A percentile compares a stretch with the other conserved stretches of the same genome.
phyloP scores from a whole-genome alignment of 441 rosid genomes.

The Gossypium laxum region DNA sequence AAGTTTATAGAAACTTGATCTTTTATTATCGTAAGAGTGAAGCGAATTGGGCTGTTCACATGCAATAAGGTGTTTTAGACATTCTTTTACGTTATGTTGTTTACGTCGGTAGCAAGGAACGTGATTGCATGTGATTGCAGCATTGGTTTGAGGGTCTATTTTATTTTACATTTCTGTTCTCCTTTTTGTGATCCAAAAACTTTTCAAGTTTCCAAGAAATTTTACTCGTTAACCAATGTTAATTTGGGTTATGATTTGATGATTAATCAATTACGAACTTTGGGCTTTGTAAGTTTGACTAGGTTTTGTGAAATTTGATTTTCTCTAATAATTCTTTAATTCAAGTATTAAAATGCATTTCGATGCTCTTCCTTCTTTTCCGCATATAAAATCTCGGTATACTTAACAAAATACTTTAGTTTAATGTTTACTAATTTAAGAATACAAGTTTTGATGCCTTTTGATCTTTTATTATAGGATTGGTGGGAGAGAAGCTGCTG shows the following conservation, averaged over 20 bases:
- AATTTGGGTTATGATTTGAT: not conserved
- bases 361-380: too few relatives aligned
- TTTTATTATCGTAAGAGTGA: constrained; percentile 12
- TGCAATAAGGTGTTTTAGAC: constrained; percentile 18
- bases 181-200: constrained; percentile 22
- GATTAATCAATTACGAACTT: not conserved
- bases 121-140: constrained; percentile 34
- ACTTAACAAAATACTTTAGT: too few relatives aligned
- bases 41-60: constrained; percentile 27
- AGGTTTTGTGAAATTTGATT: too few relatives aligned
- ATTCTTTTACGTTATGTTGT: constrained; percentile 16
- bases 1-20: not conserved
- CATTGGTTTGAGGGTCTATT: constrained; percentile 24
- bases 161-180: not conserved
- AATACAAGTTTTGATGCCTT: too few relatives aligned
- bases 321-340: too few relatives aligned
- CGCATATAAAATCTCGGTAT: too few relatives aligned
- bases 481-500: too few relatives aligned
- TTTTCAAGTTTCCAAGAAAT: not conserved
- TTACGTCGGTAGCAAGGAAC: constrained; percentile 18
- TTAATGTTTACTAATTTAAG: too few relatives aligned
- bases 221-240: constrained; percentile 11
- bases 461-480: too few relatives aligned
- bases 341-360: too few relatives aligned
- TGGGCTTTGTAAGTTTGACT: not conserved